A percentile compares a stretch with the other conserved stretches of the same genome.
phyloP scores from a whole-genome alignment of 2,329 filamentous ascomycete genomes.

The Madurella mycetomatis region DNA sequence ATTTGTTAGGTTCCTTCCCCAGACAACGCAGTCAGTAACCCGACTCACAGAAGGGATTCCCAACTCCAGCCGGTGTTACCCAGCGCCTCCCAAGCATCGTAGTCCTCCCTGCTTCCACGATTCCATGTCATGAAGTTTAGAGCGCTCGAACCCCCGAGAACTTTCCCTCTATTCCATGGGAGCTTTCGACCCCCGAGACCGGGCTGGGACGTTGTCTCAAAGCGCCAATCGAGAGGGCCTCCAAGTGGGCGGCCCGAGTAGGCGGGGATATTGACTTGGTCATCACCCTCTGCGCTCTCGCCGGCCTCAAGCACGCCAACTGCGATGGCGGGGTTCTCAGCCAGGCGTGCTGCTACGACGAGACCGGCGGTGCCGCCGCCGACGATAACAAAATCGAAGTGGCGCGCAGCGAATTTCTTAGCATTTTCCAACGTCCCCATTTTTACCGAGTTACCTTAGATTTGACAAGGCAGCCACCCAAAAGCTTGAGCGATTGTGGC shows the following conservation, averaged over 20 bases:
- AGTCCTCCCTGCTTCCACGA: constrained; percentile 43
- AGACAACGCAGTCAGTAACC: neutral
- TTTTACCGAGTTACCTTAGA: neutral
- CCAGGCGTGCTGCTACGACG: constrained; percentile 45
- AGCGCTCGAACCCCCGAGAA: constrained; percentile 59
- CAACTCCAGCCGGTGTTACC: constrained; percentile 58
- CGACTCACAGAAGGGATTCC: constrained; percentile 38
- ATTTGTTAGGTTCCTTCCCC: neutral
- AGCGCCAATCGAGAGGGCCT: constrained; percentile 38
- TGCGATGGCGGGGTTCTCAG: constrained; percentile 36
- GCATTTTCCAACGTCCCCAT: neutral
- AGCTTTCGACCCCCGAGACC: constrained; percentile 37
- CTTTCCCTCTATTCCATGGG: constrained; percentile 41
- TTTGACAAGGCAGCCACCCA: neutral
- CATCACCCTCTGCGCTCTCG: constrained; percentile 23
- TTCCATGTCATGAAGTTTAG: constrained; percentile 57
- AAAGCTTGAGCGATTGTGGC: too few species aligned
- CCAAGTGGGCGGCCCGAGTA: constrained; percentile 35
- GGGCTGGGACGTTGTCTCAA: constrained; percentile 37
- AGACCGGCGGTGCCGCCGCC: constrained; percentile 54
- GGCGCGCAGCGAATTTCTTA: constrained; percentile 12
- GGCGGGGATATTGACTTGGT: constrained; percentile 34
- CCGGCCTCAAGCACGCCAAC: constrained; percentile 46
- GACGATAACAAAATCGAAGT: constrained; percentile 38
- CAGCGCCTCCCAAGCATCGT: constrained; percentile 53